phyloP scores from a whole-genome alignment of 768 basidiomycete genomes.

The Asterophora lycoperdoides region DNA sequence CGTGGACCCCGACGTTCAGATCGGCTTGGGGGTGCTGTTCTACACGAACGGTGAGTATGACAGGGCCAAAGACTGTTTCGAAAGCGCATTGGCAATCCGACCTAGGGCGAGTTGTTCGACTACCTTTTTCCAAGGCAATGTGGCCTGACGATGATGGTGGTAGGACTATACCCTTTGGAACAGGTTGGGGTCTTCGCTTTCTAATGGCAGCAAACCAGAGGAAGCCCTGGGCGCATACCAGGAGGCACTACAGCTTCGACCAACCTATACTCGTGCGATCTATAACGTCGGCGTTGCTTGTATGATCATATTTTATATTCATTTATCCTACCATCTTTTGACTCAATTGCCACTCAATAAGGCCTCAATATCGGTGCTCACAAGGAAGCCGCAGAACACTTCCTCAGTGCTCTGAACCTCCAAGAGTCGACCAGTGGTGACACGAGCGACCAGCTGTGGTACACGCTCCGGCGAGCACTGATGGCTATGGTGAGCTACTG shows the following conservation, averaged over 20 bases:
- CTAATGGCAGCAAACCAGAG: conserved; percentile 92
- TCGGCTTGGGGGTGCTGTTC: conserved; percentile 88
- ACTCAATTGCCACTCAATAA: conserved; percentile 24
- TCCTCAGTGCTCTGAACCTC: conserved; percentile 77
- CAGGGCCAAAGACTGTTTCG: conserved; percentile 92
- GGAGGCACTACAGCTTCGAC: conserved; percentile 84
- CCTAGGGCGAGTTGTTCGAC: conserved; percentile 46
- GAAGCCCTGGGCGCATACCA: conserved; percentile 89
- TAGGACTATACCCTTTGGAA: conserved; percentile 96
- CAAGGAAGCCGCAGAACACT: conserved; percentile 95
- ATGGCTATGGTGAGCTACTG: conserved; percentile 62
- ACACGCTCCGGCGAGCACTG: conserved; percentile 80
- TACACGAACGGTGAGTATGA: conserved; percentile 87
- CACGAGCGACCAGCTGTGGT: conserved; percentile 85
- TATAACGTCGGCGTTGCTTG: conserved; percentile 99
- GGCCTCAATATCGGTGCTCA: conserved; percentile 94
- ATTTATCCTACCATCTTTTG: conserved; percentile 4
- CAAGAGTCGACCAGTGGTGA: conserved; percentile 68
- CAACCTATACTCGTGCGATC: conserved; percentile 94
- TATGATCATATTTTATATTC: conserved; percentile 36
- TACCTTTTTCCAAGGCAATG: not conserved
- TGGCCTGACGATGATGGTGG: not conserved
- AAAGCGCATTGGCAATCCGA: conserved; percentile 72
- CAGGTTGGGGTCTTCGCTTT: conserved; percentile 87
- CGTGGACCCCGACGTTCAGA: conserved; percentile 88